Conservation (phyloP, 257 asterid species). For the Nemophila menziesii region DNA sequence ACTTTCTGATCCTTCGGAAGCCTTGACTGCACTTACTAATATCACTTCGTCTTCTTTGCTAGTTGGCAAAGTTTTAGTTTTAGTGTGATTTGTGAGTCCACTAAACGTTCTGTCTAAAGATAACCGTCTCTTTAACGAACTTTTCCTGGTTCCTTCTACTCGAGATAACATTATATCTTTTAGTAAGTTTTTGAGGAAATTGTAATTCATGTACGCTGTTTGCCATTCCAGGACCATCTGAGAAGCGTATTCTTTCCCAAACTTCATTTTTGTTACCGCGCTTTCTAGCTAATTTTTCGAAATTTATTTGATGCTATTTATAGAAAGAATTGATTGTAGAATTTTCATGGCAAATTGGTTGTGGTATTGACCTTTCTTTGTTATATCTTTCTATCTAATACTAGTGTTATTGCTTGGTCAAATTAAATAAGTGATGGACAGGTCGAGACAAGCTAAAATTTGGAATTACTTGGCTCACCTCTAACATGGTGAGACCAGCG, state of each 20-base stretch:
- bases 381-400: no score
- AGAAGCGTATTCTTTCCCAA: conserved; percentile 71
- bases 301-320: no score
- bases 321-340: no score
- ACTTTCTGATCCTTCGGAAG: conserved; percentile 18
- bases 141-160: conserved; percentile 12
- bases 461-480: no score
- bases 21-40: conserved; percentile 32
- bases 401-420: no score
- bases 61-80: conserved; percentile 16
- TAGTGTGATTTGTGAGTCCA: conserved; percentile 40
- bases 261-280: conserved; percentile 83
- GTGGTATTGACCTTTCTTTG: no score
- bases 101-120: conserved; percentile 73
- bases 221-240: conserved; percentile 93
- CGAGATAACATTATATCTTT: conserved; percentile 33
- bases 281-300: no score
- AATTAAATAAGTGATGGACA: no score
- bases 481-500: no score
- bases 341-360: no score
- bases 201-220: conserved; percentile 66
- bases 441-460: no score
- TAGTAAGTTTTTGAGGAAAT: conserved; percentile 29
- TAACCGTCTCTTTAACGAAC: conserved; percentile 35
- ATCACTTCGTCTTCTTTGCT: conserved; percentile 56